Evolutionary conservation across 2,329 filamentous ascomycete genomes (phyloP), one percentile per base, ranked within the genome.

Genomic region (Rugonectria rugulosa): DNA sequence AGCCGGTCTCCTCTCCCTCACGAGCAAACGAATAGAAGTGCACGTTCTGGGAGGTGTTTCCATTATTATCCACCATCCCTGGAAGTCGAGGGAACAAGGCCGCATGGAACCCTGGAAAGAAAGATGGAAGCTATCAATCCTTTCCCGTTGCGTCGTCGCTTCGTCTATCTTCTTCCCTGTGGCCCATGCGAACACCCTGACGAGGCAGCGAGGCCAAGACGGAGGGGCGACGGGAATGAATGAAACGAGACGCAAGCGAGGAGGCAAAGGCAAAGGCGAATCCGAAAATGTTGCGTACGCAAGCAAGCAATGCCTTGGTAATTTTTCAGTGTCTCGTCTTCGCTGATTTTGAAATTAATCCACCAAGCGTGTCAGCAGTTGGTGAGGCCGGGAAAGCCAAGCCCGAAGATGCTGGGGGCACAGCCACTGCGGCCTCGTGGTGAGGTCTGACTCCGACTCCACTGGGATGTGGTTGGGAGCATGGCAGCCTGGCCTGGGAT

Each of bases 401-500:
- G 43, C 49, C 49, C 38, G 49, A 41, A n/a, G 27, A 15, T 41
- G 19, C n/a, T 40, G 27, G 38, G 15, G 53, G 44, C 54, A 57
- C 54, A 49, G 54, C 54, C 54, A 53, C 54, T 48, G 15, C 49
- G n/a, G 24, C 38, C 38, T 47, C 44, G 24, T 48, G 43, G 38
- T 53, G 49, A 48, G 45, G 17, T 17, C 21, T 24, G 24, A 11
- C 34, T 48, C 27, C 41, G 23, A 26, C 40, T 42, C 41, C 41
- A 31, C n/a, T n/a, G n/a, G n/a, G n/a, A n/a, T n/a, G n/a, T n/a
- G 14, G 26, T 26, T 36, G 27, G n/a, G n/a, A 38, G 40, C 37
- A 51, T 17, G 45, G 53, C 34, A 56, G 53, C 53, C 46, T 56
- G 24, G n/a, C n/a, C n/a, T n/a, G n/a, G n/a, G n/a, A n/a, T n/a